Evolutionary conservation across 1,284 basidiomycete genomes (phyloP).

Genomic region (Rhodotorula sp.): DNA sequence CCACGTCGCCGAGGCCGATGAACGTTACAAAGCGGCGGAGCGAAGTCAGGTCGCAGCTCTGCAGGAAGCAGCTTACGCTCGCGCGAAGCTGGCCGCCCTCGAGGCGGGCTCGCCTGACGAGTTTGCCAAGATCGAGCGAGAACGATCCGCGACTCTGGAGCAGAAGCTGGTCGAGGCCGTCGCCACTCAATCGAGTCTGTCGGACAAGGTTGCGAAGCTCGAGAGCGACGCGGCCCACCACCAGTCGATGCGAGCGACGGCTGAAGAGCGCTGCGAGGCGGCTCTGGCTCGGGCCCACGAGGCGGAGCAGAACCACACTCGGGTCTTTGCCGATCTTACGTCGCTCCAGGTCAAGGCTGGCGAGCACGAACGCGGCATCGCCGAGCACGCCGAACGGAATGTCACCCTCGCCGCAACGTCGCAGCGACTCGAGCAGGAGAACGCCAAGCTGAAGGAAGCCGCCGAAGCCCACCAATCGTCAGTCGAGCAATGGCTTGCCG

Average conservation of each 20-base stretch:
- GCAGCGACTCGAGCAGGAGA: slow-evolving; percentile 77
- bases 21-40: slow-evolving; percentile 76
- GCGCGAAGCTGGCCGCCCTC: slow-evolving; percentile 83
- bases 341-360: slow-evolving; percentile 68
- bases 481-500: slow-evolving; percentile 77
- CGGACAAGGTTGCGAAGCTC: slow-evolving; percentile 71
- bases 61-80: slow-evolving; percentile 95
- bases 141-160: slow-evolving; percentile 78
- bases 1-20: slow-evolving; percentile 72
- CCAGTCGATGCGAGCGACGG: slow-evolving; percentile 60
- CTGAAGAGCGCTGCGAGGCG: slow-evolving; percentile 77
- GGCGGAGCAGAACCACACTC: slow-evolving; percentile 75
- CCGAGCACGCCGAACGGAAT: slow-evolving; percentile 76
- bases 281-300: slow-evolving; percentile 75
- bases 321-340: slow-evolving; percentile 65
- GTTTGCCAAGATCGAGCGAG: slow-evolving; percentile 69
- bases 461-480: slow-evolving; percentile 55
- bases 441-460: slow-evolving; percentile 65
- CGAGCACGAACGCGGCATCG: slow-evolving; percentile 64
- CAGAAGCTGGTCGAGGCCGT: slow-evolving; percentile 70
- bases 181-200: slow-evolving; percentile 66
- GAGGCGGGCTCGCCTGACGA: slow-evolving; percentile 67
- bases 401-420: slow-evolving; percentile 70
- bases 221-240: slow-evolving; percentile 48
- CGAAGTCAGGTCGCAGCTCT: slow-evolving; percentile 73